A percentile compares a stretch with the other conserved stretches of the same genome.
Evolutionary conservation across 805 yeast species (phyloP).

Genomic region (Sugiyamaella valdiviana): DNA sequence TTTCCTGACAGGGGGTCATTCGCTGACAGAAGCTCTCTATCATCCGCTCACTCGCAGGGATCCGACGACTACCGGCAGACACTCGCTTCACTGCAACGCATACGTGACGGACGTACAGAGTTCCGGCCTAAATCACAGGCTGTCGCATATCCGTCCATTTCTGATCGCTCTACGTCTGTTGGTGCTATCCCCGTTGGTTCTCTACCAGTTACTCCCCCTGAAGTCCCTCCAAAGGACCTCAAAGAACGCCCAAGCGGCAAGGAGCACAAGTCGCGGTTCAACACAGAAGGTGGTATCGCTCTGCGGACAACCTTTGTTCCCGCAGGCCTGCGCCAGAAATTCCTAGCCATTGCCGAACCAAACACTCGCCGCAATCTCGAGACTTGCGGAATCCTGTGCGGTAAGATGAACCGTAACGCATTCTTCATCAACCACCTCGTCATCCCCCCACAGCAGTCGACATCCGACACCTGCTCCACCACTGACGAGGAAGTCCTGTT

Average conservation of each 20-base stretch:
- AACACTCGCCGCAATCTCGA: slow-evolving; percentile 51
- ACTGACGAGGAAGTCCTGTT: slow-evolving; percentile 54
- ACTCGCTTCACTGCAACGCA: not conserved
- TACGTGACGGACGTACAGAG: not conserved
- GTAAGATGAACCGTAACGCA: slow-evolving; percentile 53
- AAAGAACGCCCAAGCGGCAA: not conserved
- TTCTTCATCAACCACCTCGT: slow-evolving; percentile 56
- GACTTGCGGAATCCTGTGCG: slow-evolving; percentile 64
- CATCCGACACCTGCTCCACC: slow-evolving; percentile 57
- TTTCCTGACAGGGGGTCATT: too few species aligned
- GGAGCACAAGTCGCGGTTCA: slow-evolving; percentile 28
- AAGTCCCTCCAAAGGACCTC: slow-evolving; percentile 7
- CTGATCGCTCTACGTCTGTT: not conserved
- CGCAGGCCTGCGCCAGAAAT: slow-evolving; percentile 35
- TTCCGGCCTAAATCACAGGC: not conserved
- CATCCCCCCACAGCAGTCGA: slow-evolving; percentile 58
- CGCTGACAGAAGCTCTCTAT: too few species aligned
- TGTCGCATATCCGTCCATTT: not conserved
- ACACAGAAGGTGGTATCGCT: slow-evolving; percentile 53
- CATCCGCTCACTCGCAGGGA: too few species aligned
- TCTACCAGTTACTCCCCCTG: slow-evolving; percentile 3
- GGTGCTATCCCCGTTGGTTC: not conserved
- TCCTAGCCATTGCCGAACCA: slow-evolving; percentile 41
- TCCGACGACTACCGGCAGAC: too few species aligned
- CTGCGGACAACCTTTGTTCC: slow-evolving; percentile 51